Evolutionary conservation across 2,329 filamentous ascomycete species (phyloP).

Genomic region (Microdochium paspali): DNA sequence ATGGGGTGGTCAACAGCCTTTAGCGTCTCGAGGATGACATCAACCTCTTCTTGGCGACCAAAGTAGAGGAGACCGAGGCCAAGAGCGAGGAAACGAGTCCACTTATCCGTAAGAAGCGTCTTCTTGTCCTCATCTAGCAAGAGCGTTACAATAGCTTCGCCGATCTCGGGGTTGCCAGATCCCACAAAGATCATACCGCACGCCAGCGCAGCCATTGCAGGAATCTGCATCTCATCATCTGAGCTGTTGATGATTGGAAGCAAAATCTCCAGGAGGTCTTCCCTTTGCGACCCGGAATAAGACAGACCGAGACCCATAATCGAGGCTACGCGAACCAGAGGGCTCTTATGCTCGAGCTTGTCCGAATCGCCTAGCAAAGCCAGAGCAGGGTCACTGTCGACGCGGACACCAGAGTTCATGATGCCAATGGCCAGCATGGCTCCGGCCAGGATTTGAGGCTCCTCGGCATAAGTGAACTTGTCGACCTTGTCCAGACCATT

Average conservation of each 20-base stretch:
- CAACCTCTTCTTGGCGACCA: slow-evolving; percentile 95
- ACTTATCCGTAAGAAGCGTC: slow-evolving; percentile 91
- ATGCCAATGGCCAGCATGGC: slow-evolving; percentile 90
- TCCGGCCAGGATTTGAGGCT: slow-evolving; percentile 80
- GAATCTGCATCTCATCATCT: slow-evolving; percentile 84
- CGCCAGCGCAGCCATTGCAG: slow-evolving; percentile 88
- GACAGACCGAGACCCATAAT: slow-evolving; percentile 95
- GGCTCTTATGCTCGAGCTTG: slow-evolving; percentile 70
- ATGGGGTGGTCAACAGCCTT: slow-evolving; percentile 97
- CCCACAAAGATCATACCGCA: slow-evolving; percentile 89
- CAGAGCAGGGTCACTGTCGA: slow-evolving; percentile 84
- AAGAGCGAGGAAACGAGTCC: slow-evolving; percentile 93
- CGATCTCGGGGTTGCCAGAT: slow-evolving; percentile 83
- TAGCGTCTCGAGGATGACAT: slow-evolving; percentile 90
- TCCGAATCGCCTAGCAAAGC: slow-evolving; percentile 75
- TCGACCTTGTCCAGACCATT: slow-evolving; percentile 89
- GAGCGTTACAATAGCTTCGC: slow-evolving; percentile 84
- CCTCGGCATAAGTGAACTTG: slow-evolving; percentile 78
- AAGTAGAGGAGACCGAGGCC: slow-evolving; percentile 92
- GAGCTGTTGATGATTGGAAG: slow-evolving; percentile 82
- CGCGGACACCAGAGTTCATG: slow-evolving; percentile 83
- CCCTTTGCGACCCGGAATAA: slow-evolving; percentile 90
- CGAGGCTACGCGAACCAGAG: slow-evolving; percentile 68
- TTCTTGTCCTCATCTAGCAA: slow-evolving; percentile 89
- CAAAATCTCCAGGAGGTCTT: slow-evolving; percentile 75